Percentiles rank a stretch among this genome's conserved stretches.
Evolutionary conservation across 2,329 filamentous ascomycete genomes (phyloP).

Genomic region (Zopfia rhizophila): DNA sequence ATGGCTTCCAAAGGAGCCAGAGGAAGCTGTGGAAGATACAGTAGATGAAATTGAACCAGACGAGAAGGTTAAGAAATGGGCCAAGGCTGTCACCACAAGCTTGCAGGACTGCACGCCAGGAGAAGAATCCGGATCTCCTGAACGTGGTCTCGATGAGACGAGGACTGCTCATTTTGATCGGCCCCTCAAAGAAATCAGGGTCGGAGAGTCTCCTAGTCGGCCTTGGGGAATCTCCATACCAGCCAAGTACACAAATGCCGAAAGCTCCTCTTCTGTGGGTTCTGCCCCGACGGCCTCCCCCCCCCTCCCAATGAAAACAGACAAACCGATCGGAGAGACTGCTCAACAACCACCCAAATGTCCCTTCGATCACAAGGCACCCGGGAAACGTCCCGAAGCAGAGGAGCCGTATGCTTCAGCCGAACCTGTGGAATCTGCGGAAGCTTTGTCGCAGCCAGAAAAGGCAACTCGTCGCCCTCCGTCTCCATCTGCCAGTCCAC

Average conservation of each 20-base stretch:
- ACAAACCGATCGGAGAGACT: slow-evolving; percentile 35
- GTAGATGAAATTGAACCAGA: slow-evolving; percentile 61
- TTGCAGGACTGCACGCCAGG: slow-evolving; percentile 54
- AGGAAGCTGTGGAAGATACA: slow-evolving; percentile 57
- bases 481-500: slow-evolving; percentile 17
- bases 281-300: slow-evolving; percentile 54
- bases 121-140: slow-evolving; percentile 47
- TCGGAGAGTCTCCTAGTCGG: slow-evolving; percentile 91
- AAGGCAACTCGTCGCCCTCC: too few relatives aligned
- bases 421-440: slow-evolving; percentile 9
- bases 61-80: slow-evolving; percentile 86
- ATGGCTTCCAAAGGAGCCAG: slow-evolving; percentile 73
- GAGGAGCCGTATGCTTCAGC: slow-evolving; percentile 10
- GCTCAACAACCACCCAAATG: slow-evolving; percentile 44
- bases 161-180: slow-evolving; percentile 83
- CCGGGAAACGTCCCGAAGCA: slow-evolving; percentile 27
- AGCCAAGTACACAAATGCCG: slow-evolving; percentile 56
- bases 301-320: slow-evolving; percentile 64
- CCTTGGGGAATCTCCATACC: slow-evolving; percentile 94
- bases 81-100: slow-evolving; percentile 75
- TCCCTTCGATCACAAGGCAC: slow-evolving; percentile 47
- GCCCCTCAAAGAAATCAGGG: slow-evolving; percentile 85
- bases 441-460: slow-evolving; percentile 9
- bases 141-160: slow-evolving; percentile 63
- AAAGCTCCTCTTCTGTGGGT: slow-evolving; percentile 50